phyloP scores from a whole-genome alignment of 257 asterid species.

The Pogostemon cablin region DNA sequence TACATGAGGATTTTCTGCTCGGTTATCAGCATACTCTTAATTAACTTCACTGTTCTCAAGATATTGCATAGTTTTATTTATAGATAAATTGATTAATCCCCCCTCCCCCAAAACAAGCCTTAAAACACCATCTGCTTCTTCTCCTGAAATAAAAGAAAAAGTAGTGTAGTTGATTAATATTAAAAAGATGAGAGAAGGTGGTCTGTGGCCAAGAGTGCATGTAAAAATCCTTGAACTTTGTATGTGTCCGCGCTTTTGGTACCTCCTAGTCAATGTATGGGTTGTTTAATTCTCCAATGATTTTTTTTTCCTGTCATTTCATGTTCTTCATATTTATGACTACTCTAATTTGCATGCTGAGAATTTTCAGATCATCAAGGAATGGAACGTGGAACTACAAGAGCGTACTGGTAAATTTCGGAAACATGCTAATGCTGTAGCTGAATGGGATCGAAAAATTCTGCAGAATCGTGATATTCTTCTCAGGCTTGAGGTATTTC shows the following conservation, averaged over 20 bases:
- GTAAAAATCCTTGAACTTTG: background rate
- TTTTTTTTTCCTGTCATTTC: slow-evolving; percentile 11
- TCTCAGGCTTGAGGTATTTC: slow-evolving; percentile 84
- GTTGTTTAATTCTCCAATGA: slow-evolving; percentile 1
- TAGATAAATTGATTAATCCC: background rate
- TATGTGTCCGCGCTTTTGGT: background rate
- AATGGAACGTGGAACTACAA: slow-evolving; percentile 93
- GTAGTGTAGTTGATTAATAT: background rate
- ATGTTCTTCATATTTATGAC: slow-evolving; percentile 7
- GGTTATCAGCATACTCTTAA: background rate
- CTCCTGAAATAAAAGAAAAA: background rate
- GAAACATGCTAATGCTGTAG: slow-evolving; percentile 93
- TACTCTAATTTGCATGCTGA: slow-evolving; percentile 21
- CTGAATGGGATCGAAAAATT: slow-evolving; percentile 96
- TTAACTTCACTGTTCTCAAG: background rate
- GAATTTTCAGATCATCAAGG: slow-evolving; percentile 81
- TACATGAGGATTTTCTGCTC: background rate
- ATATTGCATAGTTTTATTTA: background rate
- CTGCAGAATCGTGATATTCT: slow-evolving; percentile 95
- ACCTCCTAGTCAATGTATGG: background rate
- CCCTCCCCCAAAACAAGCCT: background rate
- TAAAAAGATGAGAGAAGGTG: background rate
- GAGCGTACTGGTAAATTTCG: slow-evolving; percentile 88
- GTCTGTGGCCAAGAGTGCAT: background rate
- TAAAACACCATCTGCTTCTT: background rate